These are phyloP conservation scores for Nosema bombycis DNA, from an alignment of 371 early-diverging fungal genomes.

Conservation along the genomic window DNA sequence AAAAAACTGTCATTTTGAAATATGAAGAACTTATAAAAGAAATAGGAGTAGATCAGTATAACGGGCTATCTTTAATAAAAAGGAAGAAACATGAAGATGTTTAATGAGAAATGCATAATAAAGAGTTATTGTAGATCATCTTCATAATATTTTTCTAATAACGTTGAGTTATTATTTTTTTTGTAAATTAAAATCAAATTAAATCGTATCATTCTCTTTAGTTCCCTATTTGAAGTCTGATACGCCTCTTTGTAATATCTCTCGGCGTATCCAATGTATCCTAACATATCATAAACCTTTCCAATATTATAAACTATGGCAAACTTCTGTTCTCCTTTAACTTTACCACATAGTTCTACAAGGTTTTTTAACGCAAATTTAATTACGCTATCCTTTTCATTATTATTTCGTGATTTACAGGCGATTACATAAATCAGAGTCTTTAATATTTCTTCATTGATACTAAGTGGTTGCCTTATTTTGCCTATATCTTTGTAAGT, in stretches of 20 bases:
- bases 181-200: conserved; percentile 56
- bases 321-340: conserved; percentile 38
- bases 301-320: conserved; percentile 61
- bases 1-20: neutral
- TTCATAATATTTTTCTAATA: conserved; percentile 9
- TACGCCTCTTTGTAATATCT: conserved; percentile 47
- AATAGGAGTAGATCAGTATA: no score
- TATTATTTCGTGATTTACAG: conserved; percentile 55
- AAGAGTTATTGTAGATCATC: no score
- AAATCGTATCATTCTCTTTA: conserved; percentile 47
- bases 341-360: conserved; percentile 8
- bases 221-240: conserved; percentile 23
- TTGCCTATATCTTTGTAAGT: conserved; percentile 5
- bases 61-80: no score
- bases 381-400: conserved; percentile 56
- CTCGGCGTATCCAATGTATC: conserved; percentile 62
- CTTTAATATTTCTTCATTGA: neutral
- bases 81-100: no score
- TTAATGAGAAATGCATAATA: no score
- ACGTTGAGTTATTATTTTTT: conserved; percentile 40
- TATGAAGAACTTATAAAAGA: conserved; percentile 3
- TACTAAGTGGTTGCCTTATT: neutral
- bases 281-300: conserved; percentile 61
- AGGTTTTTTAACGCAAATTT: conserved; percentile 54
- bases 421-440: conserved; percentile 54